Percentiles rank a stretch among this genome's conserved stretches.
These are phyloP conservation scores for Talaromyces sp. DNA, from an alignment of 2,329 filamentous ascomycete genomes.

Conservation along the genomic window DNA sequence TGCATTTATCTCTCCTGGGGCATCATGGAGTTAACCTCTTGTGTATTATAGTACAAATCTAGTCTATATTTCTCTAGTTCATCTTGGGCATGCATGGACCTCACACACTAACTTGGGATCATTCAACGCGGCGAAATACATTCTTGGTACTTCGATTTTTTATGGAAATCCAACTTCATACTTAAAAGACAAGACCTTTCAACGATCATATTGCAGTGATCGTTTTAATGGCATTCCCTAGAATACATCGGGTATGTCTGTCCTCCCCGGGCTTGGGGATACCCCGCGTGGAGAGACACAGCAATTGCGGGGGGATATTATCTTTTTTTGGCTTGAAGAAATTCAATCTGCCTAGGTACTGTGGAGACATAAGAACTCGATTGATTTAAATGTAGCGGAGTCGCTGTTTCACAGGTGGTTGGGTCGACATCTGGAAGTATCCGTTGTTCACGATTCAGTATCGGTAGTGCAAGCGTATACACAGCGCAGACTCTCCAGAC, in stretches of 20 bases:
- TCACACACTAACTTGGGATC: too few relatives aligned
- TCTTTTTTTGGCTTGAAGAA: not conserved
- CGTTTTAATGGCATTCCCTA: not conserved
- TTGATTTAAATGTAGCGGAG: not conserved
- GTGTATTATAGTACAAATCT: not conserved
- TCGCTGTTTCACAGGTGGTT: not conserved
- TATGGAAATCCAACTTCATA: too few relatives aligned
- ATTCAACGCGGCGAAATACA: too few relatives aligned
- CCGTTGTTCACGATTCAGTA: not conserved
- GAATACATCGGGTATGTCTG: not conserved
- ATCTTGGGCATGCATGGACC: too few relatives aligned
- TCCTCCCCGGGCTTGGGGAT: slow-evolving; percentile 2
- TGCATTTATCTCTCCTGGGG: not conserved
- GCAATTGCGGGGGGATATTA: not conserved
- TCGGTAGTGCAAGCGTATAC: not conserved
- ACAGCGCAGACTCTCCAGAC: not conserved
- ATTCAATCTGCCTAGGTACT: not conserved
- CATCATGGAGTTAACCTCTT: not conserved
- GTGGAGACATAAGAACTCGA: not conserved
- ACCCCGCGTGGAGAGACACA: not conserved
- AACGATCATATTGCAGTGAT: too few relatives aligned
- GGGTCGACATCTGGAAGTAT: not conserved
- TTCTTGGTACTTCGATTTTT: too few relatives aligned
- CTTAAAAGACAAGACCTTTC: too few relatives aligned
- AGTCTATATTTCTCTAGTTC: not conserved